A percentile compares a stretch with the other conserved stretches of the same genome.
These are phyloP conservation scores for Pythium dissimile DNA, from an alignment of 352 stramenopile genomes.

Conservation along the genomic window DNA sequence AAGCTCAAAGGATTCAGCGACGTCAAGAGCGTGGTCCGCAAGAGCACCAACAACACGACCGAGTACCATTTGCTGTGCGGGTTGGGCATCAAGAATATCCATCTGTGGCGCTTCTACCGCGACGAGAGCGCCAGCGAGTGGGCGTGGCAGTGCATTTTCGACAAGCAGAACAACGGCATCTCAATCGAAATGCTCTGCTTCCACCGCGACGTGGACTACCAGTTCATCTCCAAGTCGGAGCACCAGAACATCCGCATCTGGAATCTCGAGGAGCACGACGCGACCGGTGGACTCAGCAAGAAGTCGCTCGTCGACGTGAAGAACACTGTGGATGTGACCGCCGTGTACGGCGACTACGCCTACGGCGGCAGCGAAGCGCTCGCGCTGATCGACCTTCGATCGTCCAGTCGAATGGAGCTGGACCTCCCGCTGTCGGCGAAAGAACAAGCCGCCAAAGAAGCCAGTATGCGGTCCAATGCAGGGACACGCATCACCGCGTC, in stretches of 20 bases:
- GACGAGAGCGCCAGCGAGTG: slow-evolving; percentile 34
- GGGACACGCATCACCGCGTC: slow-evolving; percentile 22
- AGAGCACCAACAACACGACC: slow-evolving; percentile 33
- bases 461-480: not conserved
- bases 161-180: slow-evolving; percentile 86
- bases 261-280: slow-evolving; percentile 58
- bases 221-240: slow-evolving; percentile 83
- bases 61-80: slow-evolving; percentile 82
- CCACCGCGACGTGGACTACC: slow-evolving; percentile 42
- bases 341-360: slow-evolving; percentile 68
- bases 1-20: slow-evolving; percentile 85
- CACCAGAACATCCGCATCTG: slow-evolving; percentile 84
- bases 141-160: slow-evolving; percentile 83
- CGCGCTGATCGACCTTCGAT: slow-evolving; percentile 58
- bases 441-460: slow-evolving; percentile 36
- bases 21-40: slow-evolving; percentile 54
- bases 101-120: slow-evolving; percentile 82
- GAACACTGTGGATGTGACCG: slow-evolving; percentile 57
- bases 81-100: slow-evolving; percentile 85
- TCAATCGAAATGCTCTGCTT: slow-evolving; percentile 80
- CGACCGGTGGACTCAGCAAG: slow-evolving; percentile 43
- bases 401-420: slow-evolving; percentile 58
- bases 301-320: slow-evolving; percentile 75
- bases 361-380: slow-evolving; percentile 72
- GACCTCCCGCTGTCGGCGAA: slow-evolving; percentile 64